These are phyloP conservation scores for Amorphotheca resinae DNA, from an alignment of 495 filamentous ascomycete genomes.

Conservation along the genomic window DNA sequence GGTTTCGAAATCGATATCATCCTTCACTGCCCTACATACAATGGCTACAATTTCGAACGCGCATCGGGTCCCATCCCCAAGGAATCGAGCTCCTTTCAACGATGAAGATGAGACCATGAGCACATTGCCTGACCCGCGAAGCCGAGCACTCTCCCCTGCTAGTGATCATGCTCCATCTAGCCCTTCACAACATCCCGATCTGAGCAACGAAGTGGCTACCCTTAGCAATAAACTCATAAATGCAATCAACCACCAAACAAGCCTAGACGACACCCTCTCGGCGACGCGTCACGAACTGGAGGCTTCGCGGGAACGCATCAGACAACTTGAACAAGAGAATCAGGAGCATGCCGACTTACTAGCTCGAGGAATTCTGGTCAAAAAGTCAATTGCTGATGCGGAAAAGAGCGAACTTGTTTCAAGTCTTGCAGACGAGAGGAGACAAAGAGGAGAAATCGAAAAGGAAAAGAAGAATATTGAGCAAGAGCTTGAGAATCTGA, in stretches of 20 bases:
- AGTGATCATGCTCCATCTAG: constrained; percentile 8
- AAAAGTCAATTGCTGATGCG: constrained; percentile 54
- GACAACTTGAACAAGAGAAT: constrained; percentile 47
- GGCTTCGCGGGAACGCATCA: constrained; percentile 51
- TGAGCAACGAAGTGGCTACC: constrained; percentile 64
- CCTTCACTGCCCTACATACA: constrained; percentile 7
- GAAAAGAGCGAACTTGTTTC: constrained; percentile 51
- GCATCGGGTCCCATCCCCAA: constrained; percentile 13
- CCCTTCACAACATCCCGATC: constrained; percentile 18
- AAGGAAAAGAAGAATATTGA: constrained; percentile 65
- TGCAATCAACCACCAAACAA: constrained; percentile 95
- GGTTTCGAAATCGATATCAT: constrained; percentile 19
- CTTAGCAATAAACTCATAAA: constrained; percentile 92
- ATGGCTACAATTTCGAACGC: constrained; percentile 16
- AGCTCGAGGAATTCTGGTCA: constrained; percentile 56
- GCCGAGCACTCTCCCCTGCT: constrained; percentile 17
- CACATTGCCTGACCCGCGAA: constrained; percentile 22
- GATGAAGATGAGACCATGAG: constrained; percentile 20
- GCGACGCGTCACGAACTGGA: constrained; percentile 76
- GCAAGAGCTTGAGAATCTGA: constrained; percentile 76
- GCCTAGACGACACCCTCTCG: constrained; percentile 75
- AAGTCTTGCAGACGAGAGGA: constrained; percentile 50
- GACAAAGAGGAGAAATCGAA: constrained; percentile 44
- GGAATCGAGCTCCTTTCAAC: constrained; percentile 3
- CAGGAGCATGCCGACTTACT: constrained; percentile 62